Conservation (phyloP, 176 grass and related monocot genomes). For the Thalia dealbata region DNA sequence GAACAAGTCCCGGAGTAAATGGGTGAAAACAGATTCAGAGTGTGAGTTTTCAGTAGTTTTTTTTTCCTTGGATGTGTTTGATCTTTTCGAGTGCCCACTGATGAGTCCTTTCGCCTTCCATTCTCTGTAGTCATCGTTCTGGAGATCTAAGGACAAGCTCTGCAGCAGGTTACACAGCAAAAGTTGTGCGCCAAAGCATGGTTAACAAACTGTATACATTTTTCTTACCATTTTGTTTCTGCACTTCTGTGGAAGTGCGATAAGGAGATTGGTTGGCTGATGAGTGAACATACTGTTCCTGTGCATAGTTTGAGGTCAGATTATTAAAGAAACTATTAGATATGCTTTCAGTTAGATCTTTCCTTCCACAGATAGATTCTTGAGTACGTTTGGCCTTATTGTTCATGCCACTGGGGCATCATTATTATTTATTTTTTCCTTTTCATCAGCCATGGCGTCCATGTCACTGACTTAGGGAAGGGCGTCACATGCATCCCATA, state of each 20-base stretch:
- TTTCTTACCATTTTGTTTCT: not conserved
- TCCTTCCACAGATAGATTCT: not conserved
- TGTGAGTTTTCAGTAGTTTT: slow-evolving; percentile 39
- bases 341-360: not conserved
- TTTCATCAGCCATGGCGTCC: not conserved
- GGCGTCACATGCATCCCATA: slow-evolving; percentile 26
- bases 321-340: not conserved
- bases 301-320: not conserved
- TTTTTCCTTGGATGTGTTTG: not conserved
- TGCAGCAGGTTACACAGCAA: no score
- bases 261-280: not conserved
- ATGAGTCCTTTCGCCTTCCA: not conserved
- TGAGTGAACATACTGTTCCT: not conserved
- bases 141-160: slow-evolving; percentile 48
- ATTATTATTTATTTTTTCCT: no score
- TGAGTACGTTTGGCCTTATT: not conserved
- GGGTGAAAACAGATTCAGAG: slow-evolving; percentile 92
- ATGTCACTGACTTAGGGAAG: slow-evolving; percentile 16
- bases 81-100: not conserved
- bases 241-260: not conserved
- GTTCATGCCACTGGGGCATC: not conserved
- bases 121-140: slow-evolving; percentile 62
- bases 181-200: no score
- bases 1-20: slow-evolving; percentile 33
- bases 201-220: no score